phyloP scores from a whole-genome alignment of 176 grass and related monocot genomes.

The Eleusine indica region DNA sequence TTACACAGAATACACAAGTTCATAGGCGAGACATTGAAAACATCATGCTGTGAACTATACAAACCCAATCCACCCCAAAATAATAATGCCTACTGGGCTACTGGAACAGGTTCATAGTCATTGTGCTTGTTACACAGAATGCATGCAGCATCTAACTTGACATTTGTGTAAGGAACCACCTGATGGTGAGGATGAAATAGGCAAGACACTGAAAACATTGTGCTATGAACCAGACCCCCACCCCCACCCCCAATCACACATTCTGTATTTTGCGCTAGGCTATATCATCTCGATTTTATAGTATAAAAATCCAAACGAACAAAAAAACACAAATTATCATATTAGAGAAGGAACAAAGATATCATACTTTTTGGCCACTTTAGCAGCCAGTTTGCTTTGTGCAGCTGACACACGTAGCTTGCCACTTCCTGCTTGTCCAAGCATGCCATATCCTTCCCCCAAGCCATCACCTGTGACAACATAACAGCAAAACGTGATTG shows the following conservation, averaged over 20 bases:
- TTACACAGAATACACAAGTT: neutral
- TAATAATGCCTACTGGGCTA: no score
- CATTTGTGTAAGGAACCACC: no score
- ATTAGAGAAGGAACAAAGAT: constrained; percentile 31
- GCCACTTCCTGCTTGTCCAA: constrained; percentile 89
- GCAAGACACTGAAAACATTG: neutral
- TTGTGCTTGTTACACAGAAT: neutral
- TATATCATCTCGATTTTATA: neutral
- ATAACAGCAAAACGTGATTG: constrained; percentile 21
- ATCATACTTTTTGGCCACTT: constrained; percentile 77
- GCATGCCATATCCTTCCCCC: constrained; percentile 90
- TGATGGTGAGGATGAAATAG: neutral
- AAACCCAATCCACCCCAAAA: neutral
- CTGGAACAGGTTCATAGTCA: neutral
- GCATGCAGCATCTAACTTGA: neutral
- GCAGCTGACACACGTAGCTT: constrained; percentile 76
- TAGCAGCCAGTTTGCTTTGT: constrained; percentile 67
- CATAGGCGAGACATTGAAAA: neutral
- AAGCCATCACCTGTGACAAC: constrained; percentile 71
- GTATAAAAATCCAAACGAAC: neutral
- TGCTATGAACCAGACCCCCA: neutral
- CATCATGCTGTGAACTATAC: constrained; percentile 4
- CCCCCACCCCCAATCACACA: no score
- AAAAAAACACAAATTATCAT: neutral
- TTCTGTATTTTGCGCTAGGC: no score